Evolutionary conservation across 495 filamentous ascomycete species (phyloP).

Genomic region (Oleoguttula mirabilis): DNA sequence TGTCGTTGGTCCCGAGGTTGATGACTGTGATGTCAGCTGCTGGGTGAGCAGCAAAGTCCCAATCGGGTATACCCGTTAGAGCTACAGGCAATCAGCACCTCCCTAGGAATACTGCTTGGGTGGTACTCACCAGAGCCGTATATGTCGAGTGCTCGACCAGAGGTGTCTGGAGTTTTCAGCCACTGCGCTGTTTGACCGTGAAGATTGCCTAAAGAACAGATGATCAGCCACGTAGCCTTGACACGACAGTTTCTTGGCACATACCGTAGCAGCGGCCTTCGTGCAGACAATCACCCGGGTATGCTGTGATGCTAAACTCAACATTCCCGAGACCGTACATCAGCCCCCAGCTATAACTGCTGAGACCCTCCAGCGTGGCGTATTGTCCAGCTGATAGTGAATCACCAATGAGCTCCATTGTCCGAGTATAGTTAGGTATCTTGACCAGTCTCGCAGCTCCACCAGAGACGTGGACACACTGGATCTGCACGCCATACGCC

Average conservation of each 20-base stretch:
- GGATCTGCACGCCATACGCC: conserved; percentile 53
- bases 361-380: conserved; percentile 51
- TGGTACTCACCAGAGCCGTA: conserved; percentile 44
- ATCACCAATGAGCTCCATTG: conserved; percentile 58
- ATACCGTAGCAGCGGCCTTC: conserved; percentile 7
- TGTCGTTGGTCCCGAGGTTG: conserved; percentile 58
- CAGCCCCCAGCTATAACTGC: conserved; percentile 46
- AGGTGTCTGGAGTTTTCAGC: conserved; percentile 52
- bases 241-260: too few species aligned
- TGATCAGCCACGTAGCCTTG: too few species aligned
- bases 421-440: conserved; percentile 38
- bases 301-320: conserved; percentile 47
- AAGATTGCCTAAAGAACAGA: conserved; percentile 39
- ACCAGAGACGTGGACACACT: conserved; percentile 39
- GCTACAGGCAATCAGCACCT: too few species aligned
- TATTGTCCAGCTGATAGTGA: conserved; percentile 48
- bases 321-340: conserved; percentile 50
- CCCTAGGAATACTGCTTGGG: too few species aligned
- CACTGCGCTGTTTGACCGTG: conserved; percentile 50
- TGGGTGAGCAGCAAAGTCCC: conserved; percentile 48
- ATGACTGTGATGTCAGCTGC: conserved; percentile 55
- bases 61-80: conserved; percentile 39
- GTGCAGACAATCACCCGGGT: conserved; percentile 18
- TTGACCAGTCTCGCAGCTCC: conserved; percentile 38
- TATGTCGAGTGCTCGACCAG: conserved; percentile 37